Evolutionary conservation across 352 stramenopile genomes (phyloP).

Genomic region (Thalassiosira livingstoniorum): DNA sequence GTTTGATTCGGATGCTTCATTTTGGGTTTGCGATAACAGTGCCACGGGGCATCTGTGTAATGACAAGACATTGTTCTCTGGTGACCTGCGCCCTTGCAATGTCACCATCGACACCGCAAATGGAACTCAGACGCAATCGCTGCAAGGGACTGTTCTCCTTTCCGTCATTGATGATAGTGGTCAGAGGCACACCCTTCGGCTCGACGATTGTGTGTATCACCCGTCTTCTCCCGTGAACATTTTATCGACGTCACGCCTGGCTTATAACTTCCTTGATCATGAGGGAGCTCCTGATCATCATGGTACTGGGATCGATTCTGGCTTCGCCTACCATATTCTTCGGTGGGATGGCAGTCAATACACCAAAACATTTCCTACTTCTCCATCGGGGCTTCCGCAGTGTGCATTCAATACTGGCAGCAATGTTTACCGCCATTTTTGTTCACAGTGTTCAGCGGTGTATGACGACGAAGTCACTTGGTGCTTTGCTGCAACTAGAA

Average conservation of each 20-base stretch:
- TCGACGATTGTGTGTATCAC: conserved; percentile 8
- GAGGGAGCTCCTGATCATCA: neutral
- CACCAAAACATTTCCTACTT: conserved; percentile 10
- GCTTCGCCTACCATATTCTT: conserved; percentile 1
- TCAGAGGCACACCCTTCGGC: neutral
- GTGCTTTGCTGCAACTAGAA: neutral
- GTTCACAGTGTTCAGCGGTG: neutral
- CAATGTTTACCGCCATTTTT: neutral
- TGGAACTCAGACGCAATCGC: neutral
- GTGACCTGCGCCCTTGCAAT: neutral
- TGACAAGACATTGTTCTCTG: conserved; percentile 11
- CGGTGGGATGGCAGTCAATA: conserved; percentile 14
- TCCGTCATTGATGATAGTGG: conserved; percentile 16
- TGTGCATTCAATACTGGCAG: conserved; percentile 10
- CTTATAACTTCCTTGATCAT: neutral
- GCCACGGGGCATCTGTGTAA: conserved; percentile 30
- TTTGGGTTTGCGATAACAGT: conserved; percentile 34
- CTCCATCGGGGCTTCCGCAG: neutral
- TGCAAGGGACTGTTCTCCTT: conserved; percentile 16
- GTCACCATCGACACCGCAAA: conserved; percentile 13
- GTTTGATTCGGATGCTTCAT: conserved; percentile 31
- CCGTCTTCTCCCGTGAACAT: conserved; percentile 1
- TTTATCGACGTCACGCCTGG: conserved; percentile 1
- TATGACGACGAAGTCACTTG: conserved; percentile 16
- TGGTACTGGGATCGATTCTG: conserved; percentile 4